phyloP scores from a whole-genome alignment of 2,329 filamentous ascomycete species.

The Trichoderma endophyticum region DNA sequence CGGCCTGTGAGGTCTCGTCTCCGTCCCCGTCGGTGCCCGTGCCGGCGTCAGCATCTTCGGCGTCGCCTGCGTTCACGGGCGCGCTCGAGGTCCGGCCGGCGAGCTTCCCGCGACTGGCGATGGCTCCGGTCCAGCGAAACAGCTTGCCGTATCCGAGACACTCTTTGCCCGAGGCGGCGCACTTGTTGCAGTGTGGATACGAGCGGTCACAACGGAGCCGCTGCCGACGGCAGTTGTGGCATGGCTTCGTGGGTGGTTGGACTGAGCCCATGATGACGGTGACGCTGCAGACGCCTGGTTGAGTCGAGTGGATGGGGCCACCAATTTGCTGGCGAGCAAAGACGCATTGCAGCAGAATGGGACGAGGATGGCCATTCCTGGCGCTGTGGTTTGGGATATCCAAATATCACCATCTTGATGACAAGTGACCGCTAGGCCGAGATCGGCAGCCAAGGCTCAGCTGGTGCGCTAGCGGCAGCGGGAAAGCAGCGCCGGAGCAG shows the following conservation, averaged over 20 bases:
- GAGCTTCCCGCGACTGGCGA: constrained; percentile 42
- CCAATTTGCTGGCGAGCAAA: neutral
- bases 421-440: constrained; percentile 27
- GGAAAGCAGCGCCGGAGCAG: neutral
- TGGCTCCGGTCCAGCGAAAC: constrained; percentile 51
- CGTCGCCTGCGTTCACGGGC: neutral
- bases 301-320: constrained; percentile 8
- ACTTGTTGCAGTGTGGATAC: constrained; percentile 51
- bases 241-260: constrained; percentile 36
- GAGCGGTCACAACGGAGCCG: constrained; percentile 53
- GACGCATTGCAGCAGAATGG: constrained; percentile 9
- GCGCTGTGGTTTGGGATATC: neutral
- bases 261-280: constrained; percentile 26
- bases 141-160: constrained; percentile 54
- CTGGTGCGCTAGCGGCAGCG: neutral
- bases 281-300: neutral
- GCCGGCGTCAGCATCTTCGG: constrained; percentile 3
- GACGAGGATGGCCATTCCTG: neutral
- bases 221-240: constrained; percentile 54
- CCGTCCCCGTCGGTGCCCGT: neutral
- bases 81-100: constrained; percentile 37
- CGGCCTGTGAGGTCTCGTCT: constrained; percentile 8
- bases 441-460: constrained; percentile 33
- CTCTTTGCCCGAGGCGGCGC: constrained; percentile 45
- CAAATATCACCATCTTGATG: neutral